These are phyloP conservation scores for Suillus cothurnatus DNA, from an alignment of 768 basidiomycete species.

Conservation along the genomic window DNA sequence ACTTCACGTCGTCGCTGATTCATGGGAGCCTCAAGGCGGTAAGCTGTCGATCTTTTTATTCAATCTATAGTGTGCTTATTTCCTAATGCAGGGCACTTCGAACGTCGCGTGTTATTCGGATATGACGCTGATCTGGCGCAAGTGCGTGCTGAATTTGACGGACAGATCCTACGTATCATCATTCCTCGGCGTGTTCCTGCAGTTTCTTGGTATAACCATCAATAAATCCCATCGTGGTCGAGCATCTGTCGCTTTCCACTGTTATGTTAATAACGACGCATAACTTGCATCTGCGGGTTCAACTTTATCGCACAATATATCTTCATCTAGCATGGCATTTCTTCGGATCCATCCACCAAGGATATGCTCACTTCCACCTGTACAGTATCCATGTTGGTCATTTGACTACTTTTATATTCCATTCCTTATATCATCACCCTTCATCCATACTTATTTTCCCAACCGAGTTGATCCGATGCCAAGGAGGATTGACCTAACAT, in stretches of 20 bases:
- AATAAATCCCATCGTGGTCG: not conserved
- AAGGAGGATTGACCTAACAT: not conserved
- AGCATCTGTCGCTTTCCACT: not conserved
- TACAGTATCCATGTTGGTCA: conserved; percentile 3
- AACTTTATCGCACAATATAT: not conserved
- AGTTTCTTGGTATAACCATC: conserved; percentile 18
- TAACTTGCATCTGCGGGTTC: not conserved
- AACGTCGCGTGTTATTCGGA: conserved; percentile 73
- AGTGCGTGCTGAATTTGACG: conserved; percentile 75
- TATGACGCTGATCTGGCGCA: conserved; percentile 72
- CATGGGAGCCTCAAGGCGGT: conserved; percentile 68
- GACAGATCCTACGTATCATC: conserved; percentile 61
- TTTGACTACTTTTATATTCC: not conserved
- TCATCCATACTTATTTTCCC: not conserved
- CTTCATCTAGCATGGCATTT: conserved; percentile 8
- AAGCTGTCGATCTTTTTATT: conserved; percentile 18
- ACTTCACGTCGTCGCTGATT: conserved; percentile 72
- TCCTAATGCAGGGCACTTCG: conserved; percentile 55
- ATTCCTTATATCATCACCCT: not conserved
- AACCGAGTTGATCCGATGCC: not conserved
- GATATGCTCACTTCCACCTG: conserved; percentile 3
- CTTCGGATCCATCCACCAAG: not conserved
- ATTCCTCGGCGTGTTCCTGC: conserved; percentile 48
- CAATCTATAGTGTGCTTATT: not conserved
- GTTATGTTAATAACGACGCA: not conserved